Evolutionary conservation across 1,284 basidiomycete species (phyloP).

Genomic region (Gymnopus androsaceus): DNA sequence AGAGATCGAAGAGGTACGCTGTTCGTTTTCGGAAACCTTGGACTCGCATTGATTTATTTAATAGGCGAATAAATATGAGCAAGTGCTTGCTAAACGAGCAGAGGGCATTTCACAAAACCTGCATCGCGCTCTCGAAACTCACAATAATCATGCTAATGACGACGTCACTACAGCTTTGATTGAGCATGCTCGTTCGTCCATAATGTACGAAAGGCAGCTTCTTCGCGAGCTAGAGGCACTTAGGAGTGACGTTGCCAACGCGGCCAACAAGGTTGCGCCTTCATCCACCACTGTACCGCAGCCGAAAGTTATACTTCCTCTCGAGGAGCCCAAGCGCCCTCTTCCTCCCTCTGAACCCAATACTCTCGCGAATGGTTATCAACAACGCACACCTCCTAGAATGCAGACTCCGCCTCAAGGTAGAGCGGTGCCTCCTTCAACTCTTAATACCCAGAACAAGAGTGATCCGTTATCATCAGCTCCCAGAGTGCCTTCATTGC

Average conservation of each 20-base stretch:
- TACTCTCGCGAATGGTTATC: slow-evolving; percentile 23
- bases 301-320: slow-evolving; percentile 59
- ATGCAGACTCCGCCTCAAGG: slow-evolving; percentile 6
- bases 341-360: slow-evolving; percentile 36
- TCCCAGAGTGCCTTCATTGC: background rate
- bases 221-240: slow-evolving; percentile 88
- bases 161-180: slow-evolving; percentile 86
- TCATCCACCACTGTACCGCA: slow-evolving; percentile 52
- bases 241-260: slow-evolving; percentile 68
- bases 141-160: slow-evolving; percentile 84
- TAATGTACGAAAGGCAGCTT: slow-evolving; percentile 88
- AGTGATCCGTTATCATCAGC: slow-evolving; percentile 4
- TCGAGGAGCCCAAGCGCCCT: slow-evolving; percentile 60
- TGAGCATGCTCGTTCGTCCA: slow-evolving; percentile 86
- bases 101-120: slow-evolving; percentile 91
- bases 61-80: slow-evolving; percentile 86
- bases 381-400: slow-evolving; percentile 13
- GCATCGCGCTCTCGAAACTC: slow-evolving; percentile 78
- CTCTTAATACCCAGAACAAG: background rate
- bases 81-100: slow-evolving; percentile 76
- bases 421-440: background rate
- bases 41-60: slow-evolving; percentile 10
- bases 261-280: slow-evolving; percentile 60
- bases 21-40: background rate
- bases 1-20: slow-evolving; percentile 86